Base-by-base conservation (phyloP, 73 alveolate species). In the Paramecium sonneborni region DNA sequence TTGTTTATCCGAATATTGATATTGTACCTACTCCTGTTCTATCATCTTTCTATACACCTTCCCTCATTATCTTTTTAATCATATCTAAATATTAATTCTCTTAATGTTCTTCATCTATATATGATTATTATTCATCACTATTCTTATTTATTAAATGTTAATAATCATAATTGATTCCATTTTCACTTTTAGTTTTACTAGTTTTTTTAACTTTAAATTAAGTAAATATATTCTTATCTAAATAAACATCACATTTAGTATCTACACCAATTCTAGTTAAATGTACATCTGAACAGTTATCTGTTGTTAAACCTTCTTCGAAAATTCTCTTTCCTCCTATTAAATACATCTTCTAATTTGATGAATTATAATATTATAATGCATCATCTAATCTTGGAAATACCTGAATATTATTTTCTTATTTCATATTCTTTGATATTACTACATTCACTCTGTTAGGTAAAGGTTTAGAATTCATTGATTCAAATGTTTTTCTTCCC, bases 401-500 rank as follows among this genome's bases (percentile, higher is more conserved):
- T 7, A 85, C 57, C 21, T 85, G 35, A 26, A 48, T 37, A 4
- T 52, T 72, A 34, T 86, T 28, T 1, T 85, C 52, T 10, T 67
- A 57, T 57, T 84, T 48, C 87, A 92, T 46, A 41, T 94, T 69
- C 41, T 68, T 91, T 6, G 96, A 72, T 34, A 94, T 37, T 35
- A 95, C 96, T 58, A 96, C 94, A 92, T 97, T 98, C 55, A 92
- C 37, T 32, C 99, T 93, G 28, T 92, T 89, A 2, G 88, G 48
- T 20, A 97, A 92, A 3, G 99, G 99, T 56, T 96, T 85, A 56
- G 55, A 82, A 28, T 92, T 90, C 57, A 38, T 85, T 52, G 98
- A 93, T 28, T 96, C 98, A 98, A 98, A 97, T 11, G 99, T 97
- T 44, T 95, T 97, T 55, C 98, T 92, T 8, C 98, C 98, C 98